Percentiles rank a stretch among this genome's conserved stretches.
Evolutionary conservation across 1,284 basidiomycete species (phyloP).

Genomic region (Ustilago crameri): DNA sequence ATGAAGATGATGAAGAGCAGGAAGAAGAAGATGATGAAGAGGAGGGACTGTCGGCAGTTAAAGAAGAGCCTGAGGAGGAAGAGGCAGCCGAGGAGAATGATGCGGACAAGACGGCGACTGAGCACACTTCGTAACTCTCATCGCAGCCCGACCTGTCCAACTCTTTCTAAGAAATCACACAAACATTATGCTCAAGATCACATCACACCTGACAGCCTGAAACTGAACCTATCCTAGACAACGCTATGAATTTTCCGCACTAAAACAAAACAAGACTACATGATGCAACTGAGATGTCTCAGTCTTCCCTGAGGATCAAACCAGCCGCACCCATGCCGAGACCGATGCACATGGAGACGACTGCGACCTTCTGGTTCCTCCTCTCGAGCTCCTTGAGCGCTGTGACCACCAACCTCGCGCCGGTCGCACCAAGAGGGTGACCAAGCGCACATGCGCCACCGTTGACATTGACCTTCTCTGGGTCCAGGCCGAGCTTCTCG

Average conservation of each 20-base stretch:
- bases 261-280: too few relatives aligned
- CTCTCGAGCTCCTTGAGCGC: conserved; percentile 83
- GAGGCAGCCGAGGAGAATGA: conserved; percentile 12
- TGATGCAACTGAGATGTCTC: background rate
- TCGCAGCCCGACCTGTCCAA: background rate
- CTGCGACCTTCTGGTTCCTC: conserved; percentile 81
- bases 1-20: conserved; percentile 53
- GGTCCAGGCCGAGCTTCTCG: conserved; percentile 78
- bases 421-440: conserved; percentile 87
- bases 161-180: background rate
- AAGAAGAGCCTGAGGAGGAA: conserved; percentile 45
- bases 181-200: background rate
- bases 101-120: background rate
- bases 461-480: conserved; percentile 76
- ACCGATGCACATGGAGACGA: conserved; percentile 84
- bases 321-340: conserved; percentile 85
- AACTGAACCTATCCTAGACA: too few relatives aligned
- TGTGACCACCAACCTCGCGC: conserved; percentile 86
- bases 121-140: background rate
- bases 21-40: conserved; percentile 50
- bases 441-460: conserved; percentile 90
- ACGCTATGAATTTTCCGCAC: too few relatives aligned
- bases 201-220: too few relatives aligned
- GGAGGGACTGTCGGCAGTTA: conserved; percentile 45
- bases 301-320: conserved; percentile 75